Evolutionary conservation across 129 eudicot genomes (phyloP).

Genomic region (Flaveria robusta): DNA sequence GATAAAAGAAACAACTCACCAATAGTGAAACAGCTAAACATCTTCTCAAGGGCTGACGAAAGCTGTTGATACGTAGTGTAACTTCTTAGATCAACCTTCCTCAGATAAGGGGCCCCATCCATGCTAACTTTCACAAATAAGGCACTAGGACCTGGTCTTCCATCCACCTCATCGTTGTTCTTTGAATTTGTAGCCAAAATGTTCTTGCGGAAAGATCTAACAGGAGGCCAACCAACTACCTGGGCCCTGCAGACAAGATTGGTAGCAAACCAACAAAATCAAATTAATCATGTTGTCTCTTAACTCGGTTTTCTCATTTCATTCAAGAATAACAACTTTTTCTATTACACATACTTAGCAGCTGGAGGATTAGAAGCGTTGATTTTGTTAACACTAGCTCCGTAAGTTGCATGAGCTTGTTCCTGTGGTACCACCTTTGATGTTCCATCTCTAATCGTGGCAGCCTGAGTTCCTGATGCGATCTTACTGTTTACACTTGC

Average conservation of each 20-base stretch:
- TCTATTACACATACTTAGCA: constrained; percentile 61
- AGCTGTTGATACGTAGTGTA: constrained; percentile 75
- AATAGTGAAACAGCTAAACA: constrained; percentile 87
- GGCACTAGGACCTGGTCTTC: constrained; percentile 65
- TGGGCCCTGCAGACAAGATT: constrained; percentile 68
- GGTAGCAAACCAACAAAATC: constrained; percentile 7
- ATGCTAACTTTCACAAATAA: constrained; percentile 88
- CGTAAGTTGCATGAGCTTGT: constrained; percentile 33
- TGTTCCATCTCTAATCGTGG: constrained; percentile 45
- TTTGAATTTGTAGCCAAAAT: constrained; percentile 72
- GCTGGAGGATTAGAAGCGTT: constrained; percentile 69
- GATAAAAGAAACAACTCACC: constrained; percentile 41
- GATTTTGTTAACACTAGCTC: constrained; percentile 36
- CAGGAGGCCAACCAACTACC: constrained; percentile 99
- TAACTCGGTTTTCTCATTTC: not conserved
- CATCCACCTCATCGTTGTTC: constrained; percentile 69
- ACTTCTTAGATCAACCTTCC: constrained; percentile 82
- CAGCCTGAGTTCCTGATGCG: constrained; percentile 46
- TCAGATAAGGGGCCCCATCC: constrained; percentile 99
- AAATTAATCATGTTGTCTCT: not conserved
- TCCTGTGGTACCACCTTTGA: constrained; percentile 40
- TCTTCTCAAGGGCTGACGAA: constrained; percentile 81
- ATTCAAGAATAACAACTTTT: not conserved
- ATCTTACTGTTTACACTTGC: constrained; percentile 41
- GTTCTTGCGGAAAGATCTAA: constrained; percentile 83